phyloP scores from a whole-genome alignment of 2,329 filamentous ascomycete genomes.

The Aspergillus melleus region DNA sequence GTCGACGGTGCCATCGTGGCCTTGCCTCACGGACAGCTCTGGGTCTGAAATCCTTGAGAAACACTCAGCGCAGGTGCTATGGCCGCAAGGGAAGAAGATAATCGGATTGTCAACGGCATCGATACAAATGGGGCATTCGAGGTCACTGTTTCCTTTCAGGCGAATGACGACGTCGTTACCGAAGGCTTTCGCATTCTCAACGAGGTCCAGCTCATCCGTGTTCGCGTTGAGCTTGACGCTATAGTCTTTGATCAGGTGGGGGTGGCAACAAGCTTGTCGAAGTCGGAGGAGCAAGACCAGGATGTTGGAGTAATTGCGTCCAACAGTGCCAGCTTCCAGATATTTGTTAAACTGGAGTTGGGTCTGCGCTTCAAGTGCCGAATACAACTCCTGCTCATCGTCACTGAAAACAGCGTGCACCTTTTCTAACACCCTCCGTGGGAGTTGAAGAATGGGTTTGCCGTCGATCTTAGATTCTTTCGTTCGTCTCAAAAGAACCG shows the following conservation, averaged over 20 bases:
- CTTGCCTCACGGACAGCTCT: slow-evolving; percentile 56
- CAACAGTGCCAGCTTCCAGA: slow-evolving; percentile 66
- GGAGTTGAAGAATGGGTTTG: slow-evolving; percentile 69
- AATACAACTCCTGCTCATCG: slow-evolving; percentile 66
- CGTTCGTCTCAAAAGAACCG: slow-evolving; percentile 77
- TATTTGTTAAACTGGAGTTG: slow-evolving; percentile 76
- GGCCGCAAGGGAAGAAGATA: slow-evolving; percentile 81
- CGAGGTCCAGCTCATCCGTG: slow-evolving; percentile 56
- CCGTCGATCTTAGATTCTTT: slow-evolving; percentile 80
- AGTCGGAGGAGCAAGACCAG: slow-evolving; percentile 76
- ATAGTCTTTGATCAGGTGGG: slow-evolving; percentile 68
- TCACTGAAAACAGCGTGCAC: slow-evolving; percentile 66
- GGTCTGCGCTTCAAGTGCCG: slow-evolving; percentile 64
- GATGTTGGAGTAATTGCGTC: slow-evolving; percentile 74
- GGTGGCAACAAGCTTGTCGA: slow-evolving; percentile 80
- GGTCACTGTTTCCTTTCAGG: slow-evolving; percentile 60
- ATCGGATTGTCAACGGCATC: slow-evolving; percentile 72
- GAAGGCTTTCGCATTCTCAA: slow-evolving; percentile 64
- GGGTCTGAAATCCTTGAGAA: slow-evolving; percentile 69
- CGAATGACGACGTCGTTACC: slow-evolving; percentile 62
- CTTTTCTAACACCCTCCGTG: slow-evolving; percentile 62
- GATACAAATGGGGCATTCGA: slow-evolving; percentile 81
- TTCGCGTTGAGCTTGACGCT: slow-evolving; percentile 51
- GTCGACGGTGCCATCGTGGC: slow-evolving; percentile 54
- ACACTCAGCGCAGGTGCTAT: slow-evolving; percentile 76